Evolutionary conservation across 2,329 filamentous ascomycete genomes (phyloP).

Genomic region (Cryphonectria japonica): DNA sequence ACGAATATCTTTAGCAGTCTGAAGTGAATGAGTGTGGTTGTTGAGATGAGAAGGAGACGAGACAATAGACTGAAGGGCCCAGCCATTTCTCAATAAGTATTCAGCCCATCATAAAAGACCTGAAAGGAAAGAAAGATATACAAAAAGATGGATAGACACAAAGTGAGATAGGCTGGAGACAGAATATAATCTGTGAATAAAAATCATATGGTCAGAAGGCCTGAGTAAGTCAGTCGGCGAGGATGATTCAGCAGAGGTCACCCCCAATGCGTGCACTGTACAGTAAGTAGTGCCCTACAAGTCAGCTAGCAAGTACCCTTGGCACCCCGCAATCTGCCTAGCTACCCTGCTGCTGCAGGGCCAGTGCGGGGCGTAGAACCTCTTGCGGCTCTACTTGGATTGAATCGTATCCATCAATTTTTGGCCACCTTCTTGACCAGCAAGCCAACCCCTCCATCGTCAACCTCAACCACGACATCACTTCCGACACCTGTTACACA

Average conservation of each 20-base stretch:
- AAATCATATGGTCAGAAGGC: too few relatives aligned
- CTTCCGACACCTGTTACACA: background rate
- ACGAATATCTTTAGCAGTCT: conserved; percentile 31
- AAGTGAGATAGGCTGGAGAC: too few relatives aligned
- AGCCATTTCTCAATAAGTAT: too few relatives aligned
- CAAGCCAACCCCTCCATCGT: background rate
- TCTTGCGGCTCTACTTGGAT: background rate
- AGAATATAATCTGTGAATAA: too few relatives aligned
- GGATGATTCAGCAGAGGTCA: background rate
- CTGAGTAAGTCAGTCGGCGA: background rate
- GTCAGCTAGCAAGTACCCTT: background rate
- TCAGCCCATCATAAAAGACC: too few relatives aligned
- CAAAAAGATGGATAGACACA: too few relatives aligned
- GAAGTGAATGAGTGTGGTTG: conserved; percentile 54
- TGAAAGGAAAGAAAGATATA: too few relatives aligned
- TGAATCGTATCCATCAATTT: background rate
- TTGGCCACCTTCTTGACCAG: conserved; percentile 6
- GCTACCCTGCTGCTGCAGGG: background rate
- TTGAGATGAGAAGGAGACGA: conserved; percentile 51
- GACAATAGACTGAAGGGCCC: too few relatives aligned
- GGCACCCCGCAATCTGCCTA: conserved; percentile 6
- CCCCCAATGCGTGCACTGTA: too few relatives aligned
- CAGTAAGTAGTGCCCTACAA: background rate
- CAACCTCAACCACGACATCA: background rate
- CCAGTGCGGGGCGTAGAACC: background rate